phyloP scores from a whole-genome alignment of 768 basidiomycete genomes.

The Daedalea quercina region DNA sequence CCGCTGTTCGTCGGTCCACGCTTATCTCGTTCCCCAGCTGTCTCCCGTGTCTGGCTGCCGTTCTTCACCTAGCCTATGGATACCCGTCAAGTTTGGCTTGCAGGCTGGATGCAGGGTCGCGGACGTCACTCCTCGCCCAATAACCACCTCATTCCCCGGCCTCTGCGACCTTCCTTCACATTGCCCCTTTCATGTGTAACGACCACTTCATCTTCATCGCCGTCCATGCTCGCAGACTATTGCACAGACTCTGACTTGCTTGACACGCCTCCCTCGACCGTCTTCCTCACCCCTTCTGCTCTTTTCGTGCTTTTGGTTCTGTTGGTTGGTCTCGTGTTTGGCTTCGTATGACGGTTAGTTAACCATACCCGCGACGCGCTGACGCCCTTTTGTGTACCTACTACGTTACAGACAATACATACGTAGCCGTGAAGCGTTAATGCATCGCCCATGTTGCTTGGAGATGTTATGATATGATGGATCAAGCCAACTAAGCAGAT shows the following conservation, averaged over 20 bases:
- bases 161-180: neutral
- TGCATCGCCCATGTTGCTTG: neutral
- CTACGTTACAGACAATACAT: neutral
- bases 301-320: neutral
- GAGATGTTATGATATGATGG: neutral
- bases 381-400: slow-evolving; percentile 1
- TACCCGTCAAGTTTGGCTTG: neutral
- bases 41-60: neutral
- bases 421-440: neutral
- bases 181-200: neutral
- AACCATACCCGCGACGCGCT: slow-evolving; percentile 1
- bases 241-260: neutral
- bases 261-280: neutral
- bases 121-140: neutral
- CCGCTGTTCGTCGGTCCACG: neutral
- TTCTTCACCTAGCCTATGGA: neutral
- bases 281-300: neutral
- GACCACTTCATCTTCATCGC: neutral
- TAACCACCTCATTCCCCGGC: neutral
- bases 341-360: neutral
- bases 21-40: neutral
- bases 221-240: neutral
- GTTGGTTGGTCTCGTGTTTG: neutral
- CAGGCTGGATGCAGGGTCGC: neutral
- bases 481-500: no score